Base-by-base conservation (phyloP, 192 early-diverging fungal species). In the Backusella macrospora region DNA sequence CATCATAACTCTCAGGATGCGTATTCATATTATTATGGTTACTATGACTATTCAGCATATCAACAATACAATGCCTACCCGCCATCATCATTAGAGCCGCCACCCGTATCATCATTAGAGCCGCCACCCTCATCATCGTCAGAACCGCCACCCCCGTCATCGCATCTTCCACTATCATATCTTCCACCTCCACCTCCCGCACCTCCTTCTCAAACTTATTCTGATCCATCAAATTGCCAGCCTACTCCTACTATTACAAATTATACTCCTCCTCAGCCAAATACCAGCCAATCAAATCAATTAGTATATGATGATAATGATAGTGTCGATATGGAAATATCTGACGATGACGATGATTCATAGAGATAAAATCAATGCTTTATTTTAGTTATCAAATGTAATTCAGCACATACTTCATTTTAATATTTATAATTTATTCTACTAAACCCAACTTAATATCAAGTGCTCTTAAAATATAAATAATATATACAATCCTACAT, bases 291-390 rank as follows among this genome's bases (percentile, higher is more conserved):
- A 52, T 6, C 48, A 49, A 18, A n/a, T 52, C 6, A 6, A n/a
- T 6, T 52, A n/a, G 21, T 52, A 10, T 26, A 26, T 13, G 52
- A 59, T 26, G 52, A 59, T n/a, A 59, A 59, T 12, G 52, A 59
- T 59, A 59, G 52, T 59, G 52, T 59, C n/a, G 52, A 59, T 59
- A 59, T 59, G 52, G 52, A 59, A 26, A 59, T 59, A 59, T 59
- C 52, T 12, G 49, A 55, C 12, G 49, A 55, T 8, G 52, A 52
- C 49, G 49, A 26, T 26, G 29, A 34, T 34, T 34, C 29, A 34
- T 34, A 34, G 29, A 34, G 2, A 34, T 1, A 34, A 34, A n/a
- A n/a, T n/a, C n/a, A n/a, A n/a, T n/a, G n/a, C n/a, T 34, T 34
- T 34, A 34, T 34, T 34, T 34, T 2, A 34, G 29, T 34, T 34